Evolutionary conservation across 1,284 basidiomycete genomes (phyloP), one percentile per base, ranked within the genome.

Genomic region (Cutaneotrichosporon spelunceum): DNA sequence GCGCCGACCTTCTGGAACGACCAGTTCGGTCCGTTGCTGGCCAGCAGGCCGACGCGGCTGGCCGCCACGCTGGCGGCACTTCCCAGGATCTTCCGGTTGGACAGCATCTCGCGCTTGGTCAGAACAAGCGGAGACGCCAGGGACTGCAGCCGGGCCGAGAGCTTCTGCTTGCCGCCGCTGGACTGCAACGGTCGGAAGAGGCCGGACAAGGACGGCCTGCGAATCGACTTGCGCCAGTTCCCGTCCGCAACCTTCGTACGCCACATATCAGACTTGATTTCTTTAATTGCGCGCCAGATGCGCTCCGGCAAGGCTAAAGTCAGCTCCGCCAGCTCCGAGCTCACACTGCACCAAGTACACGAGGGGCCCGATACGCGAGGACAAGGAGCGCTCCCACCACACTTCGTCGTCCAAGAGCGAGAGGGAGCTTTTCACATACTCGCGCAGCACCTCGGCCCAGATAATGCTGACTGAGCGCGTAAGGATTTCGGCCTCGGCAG

Each of bases 311-410:
- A 66, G 7, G 75, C 78, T 79, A 47, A 3, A 3, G 42, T 66
- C 34, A 70, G 56, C 36, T 24, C 11, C 13, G 11, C 48, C 23
- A 30, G 6, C n/a, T 9, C 24, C 16, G 24, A 26, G 69, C 78
- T 67, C 58, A 78, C 78, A 75, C 60, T 79, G 78, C 10, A 79
- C 59, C 19, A 78, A 67, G 62, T 78, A 79, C 1, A 74, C 55
- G 3, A 67, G 61, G 11, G 76, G 68, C 1, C 74, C 72, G 21
- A 61, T 30, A 7, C 70, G 49, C 52, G 68, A 72, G 47, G 65
- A 65, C 26, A 78, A 57, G 2, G 61, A 56, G 2, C 56, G 19
- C n/a, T 74, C 70, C 78, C 78, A 79, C 71, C 73, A 79, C 16
- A 55, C 56, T 34, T 72, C 61, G 63, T 78, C 77, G 50, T 71